Evolutionary conservation across 192 early-diverging fungal species (phyloP).

Genomic region (Coemansia sp.): DNA sequence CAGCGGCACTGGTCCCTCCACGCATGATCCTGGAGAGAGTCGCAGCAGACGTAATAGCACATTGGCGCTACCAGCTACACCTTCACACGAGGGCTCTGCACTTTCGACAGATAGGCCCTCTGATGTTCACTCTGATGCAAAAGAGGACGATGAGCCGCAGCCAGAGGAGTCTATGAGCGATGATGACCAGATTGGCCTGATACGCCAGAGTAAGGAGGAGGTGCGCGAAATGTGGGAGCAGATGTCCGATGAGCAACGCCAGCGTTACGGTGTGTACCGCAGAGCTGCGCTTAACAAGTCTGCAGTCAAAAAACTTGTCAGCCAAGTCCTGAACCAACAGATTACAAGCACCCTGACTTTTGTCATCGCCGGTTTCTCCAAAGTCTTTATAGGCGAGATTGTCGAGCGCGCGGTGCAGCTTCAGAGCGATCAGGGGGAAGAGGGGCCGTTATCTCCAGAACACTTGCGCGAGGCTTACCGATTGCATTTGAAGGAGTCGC

Average conservation of each 20-base stretch:
- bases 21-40: not conserved
- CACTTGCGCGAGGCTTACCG: slow-evolving; percentile 85
- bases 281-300: slow-evolving; percentile 73
- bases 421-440: slow-evolving; percentile 75
- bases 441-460: slow-evolving; percentile 74
- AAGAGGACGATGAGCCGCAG: not conserved
- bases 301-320: slow-evolving; percentile 71
- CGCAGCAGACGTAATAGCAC: not conserved
- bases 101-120: slow-evolving; percentile 2
- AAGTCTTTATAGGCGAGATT: slow-evolving; percentile 90
- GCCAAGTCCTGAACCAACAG: slow-evolving; percentile 69
- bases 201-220: slow-evolving; percentile 50
- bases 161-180: not conserved
- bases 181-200: slow-evolving; percentile 18
- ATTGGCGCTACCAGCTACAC: not conserved
- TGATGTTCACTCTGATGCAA: slow-evolving; percentile 5
- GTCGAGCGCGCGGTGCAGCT: slow-evolving; percentile 79
- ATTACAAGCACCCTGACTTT: slow-evolving; percentile 69
- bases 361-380: slow-evolving; percentile 85
- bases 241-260: slow-evolving; percentile 64
- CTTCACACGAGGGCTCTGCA: too few species aligned
- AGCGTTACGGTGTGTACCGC: slow-evolving; percentile 81
- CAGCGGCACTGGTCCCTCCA: not conserved
- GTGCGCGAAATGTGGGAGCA: slow-evolving; percentile 39
- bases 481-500: slow-evolving; percentile 62